Conservation (phyloP, 2,329 filamentous ascomycete genomes). For the Colletotrichum falcatum region DNA sequence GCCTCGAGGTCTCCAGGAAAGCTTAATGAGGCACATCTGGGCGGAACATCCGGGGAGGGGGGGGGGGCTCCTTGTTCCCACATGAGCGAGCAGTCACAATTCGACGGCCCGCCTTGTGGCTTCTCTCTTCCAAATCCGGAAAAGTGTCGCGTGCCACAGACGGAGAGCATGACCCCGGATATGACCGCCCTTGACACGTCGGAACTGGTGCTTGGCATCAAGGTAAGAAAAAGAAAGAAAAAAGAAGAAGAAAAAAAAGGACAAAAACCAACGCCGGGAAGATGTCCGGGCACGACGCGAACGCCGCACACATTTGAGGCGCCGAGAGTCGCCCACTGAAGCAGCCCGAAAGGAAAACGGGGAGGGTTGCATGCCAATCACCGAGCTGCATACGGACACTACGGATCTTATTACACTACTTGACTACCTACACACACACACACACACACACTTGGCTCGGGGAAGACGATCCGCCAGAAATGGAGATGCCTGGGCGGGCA, state of each 20-base stretch:
- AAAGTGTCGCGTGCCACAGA: conserved; percentile 29
- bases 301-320: conserved; percentile 10
- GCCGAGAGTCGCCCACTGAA: conserved; percentile 5
- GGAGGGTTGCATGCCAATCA: not conserved
- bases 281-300: not conserved
- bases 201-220: not conserved
- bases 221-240: too few relatives aligned
- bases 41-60: too few relatives aligned
- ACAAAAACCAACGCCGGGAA: conserved; percentile 11
- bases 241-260: too few relatives aligned
- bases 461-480: not conserved
- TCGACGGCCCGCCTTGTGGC: not conserved
- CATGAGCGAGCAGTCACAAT: conserved; percentile 1
- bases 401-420: too few relatives aligned
- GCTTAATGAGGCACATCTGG: conserved; percentile 23
- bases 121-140: not conserved
- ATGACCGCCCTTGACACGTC: conserved; percentile 16
- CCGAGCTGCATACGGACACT: too few relatives aligned
- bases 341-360: not conserved
- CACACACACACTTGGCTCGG: not conserved
- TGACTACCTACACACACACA: too few relatives aligned
- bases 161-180: conserved; percentile 27
- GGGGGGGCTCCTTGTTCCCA: not conserved
- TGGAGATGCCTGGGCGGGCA: not conserved
- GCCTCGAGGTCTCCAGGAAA: conserved; percentile 37